Conservation (phyloP, 225 moss, liverwort and hornwort species). For the Pseudoscleropodium purum region DNA sequence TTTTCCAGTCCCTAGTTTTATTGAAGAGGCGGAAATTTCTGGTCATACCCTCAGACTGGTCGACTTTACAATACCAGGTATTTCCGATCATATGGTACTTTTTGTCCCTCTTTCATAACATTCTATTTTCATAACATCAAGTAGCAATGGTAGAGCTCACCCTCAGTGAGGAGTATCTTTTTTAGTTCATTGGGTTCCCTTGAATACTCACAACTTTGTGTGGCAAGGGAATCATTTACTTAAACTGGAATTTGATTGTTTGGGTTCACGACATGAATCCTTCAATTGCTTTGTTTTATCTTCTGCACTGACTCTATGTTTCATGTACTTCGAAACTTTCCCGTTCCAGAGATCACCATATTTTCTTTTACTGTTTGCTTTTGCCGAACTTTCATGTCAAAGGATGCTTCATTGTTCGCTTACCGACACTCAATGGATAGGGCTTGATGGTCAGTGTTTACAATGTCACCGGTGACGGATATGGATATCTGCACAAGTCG, state of each 20-base stretch:
- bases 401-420: background rate
- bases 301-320: background rate
- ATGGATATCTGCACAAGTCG: constrained; percentile 61
- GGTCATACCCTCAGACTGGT: background rate
- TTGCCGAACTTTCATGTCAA: background rate
- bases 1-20: background rate
- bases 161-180: background rate
- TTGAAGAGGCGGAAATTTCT: background rate
- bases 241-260: background rate
- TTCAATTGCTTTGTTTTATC: background rate
- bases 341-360: background rate
- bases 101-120: background rate
- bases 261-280: background rate
- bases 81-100: background rate
- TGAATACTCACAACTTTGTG: background rate
- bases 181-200: background rate
- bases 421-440: constrained; percentile 10
- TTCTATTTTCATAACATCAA: background rate
- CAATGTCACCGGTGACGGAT: constrained; percentile 35
- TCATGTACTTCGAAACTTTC: background rate
- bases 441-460: constrained; percentile 51
- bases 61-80: background rate
- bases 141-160: background rate
- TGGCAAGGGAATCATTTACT: background rate
- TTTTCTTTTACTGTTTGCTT: background rate